Percentiles rank a stretch among this genome's conserved stretches.
Evolutionary conservation across 768 basidiomycete genomes (phyloP).

Genomic region (Tricholoma sp.): DNA sequence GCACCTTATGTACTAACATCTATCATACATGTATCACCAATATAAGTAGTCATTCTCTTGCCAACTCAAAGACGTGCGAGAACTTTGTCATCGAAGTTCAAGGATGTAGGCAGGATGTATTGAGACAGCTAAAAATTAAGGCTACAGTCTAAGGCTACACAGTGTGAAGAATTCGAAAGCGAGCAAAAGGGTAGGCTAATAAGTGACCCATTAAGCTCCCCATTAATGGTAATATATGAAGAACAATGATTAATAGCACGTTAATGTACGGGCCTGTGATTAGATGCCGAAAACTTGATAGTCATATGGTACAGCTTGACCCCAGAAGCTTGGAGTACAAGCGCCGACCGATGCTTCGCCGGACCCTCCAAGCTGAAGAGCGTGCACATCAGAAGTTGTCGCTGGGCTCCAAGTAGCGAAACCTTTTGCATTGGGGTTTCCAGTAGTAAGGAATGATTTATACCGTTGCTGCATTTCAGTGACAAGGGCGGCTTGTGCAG

Average conservation of each 20-base stretch:
- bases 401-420: slow-evolving; percentile 51
- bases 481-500: slow-evolving; percentile 53
- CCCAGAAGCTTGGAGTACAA: slow-evolving; percentile 69
- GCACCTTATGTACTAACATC: not conserved
- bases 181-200: not conserved
- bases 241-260: not conserved
- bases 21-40: no score
- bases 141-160: no score
- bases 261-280: slow-evolving; percentile 5
- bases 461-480: slow-evolving; percentile 69
- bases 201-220: slow-evolving; percentile 17
- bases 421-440: slow-evolving; percentile 55
- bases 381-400: slow-evolving; percentile 44
- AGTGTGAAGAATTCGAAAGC: slow-evolving; percentile 1
- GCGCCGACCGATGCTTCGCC: slow-evolving; percentile 49
- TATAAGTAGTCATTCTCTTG: not conserved
- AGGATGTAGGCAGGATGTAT: not conserved
- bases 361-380: slow-evolving; percentile 57
- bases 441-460: slow-evolving; percentile 56
- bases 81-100: not conserved
- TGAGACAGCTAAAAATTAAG: slow-evolving; percentile 1
- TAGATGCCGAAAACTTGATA: slow-evolving; percentile 59
- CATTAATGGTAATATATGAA: slow-evolving; percentile 7
- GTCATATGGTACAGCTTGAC: slow-evolving; percentile 56
- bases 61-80: not conserved